These are phyloP conservation scores for Iris macrosiphon DNA, from an alignment of 106 monocot genomes.

Conservation along the genomic window DNA sequence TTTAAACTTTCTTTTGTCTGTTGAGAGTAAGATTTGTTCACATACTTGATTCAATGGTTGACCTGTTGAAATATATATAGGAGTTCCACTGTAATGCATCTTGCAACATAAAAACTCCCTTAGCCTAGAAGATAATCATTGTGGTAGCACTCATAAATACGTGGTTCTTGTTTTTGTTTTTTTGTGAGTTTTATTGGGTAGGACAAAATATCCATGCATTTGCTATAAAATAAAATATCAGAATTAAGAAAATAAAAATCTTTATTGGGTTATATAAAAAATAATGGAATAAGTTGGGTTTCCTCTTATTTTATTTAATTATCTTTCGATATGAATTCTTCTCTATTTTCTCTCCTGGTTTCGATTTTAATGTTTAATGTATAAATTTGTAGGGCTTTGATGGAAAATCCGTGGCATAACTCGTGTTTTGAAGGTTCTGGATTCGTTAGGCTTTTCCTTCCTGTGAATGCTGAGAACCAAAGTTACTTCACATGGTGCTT, in stretches of 20 bases:
- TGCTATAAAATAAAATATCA: not conserved
- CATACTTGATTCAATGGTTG: too few species aligned
- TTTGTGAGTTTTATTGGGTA: not conserved
- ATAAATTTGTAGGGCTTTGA: conserved; percentile 38
- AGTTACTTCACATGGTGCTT: conserved; percentile 69
- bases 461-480: conserved; percentile 64
- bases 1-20: not conserved
- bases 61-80: too few species aligned
- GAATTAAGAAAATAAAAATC: not conserved
- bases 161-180: too few species aligned
- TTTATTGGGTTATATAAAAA: not conserved
- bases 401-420: conserved; percentile 99
- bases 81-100: too few species aligned
- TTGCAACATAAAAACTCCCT: too few species aligned
- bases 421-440: conserved; percentile 90
- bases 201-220: not conserved
- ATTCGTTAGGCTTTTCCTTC: conserved; percentile 82
- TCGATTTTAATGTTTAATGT: not conserved
- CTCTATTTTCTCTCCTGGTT: too few species aligned
- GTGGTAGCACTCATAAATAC: too few species aligned
- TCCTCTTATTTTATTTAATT: not conserved
- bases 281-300: not conserved
- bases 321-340: not conserved
- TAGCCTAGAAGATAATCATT: too few species aligned
- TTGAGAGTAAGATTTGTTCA: too few species aligned